Base-by-base conservation (phyloP, 1,284 basidiomycete genomes). In the Naganishia cerealis region DNA sequence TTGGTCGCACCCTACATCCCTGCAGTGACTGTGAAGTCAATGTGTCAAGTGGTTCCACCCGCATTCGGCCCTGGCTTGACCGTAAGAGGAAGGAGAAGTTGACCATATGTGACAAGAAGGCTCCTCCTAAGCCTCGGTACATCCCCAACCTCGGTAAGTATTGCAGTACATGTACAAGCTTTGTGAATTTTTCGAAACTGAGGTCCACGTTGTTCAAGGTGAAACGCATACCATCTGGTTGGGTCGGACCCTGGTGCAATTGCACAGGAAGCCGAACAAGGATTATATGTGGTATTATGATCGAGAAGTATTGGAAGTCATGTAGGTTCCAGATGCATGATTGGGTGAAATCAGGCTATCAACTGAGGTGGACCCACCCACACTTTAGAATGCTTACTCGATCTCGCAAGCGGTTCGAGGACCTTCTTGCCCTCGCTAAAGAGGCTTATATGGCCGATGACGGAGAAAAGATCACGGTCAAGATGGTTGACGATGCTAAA, bases 341-440 rank as follows among this genome's bases (percentile, higher is more conserved):
- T 15, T 18, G 6, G 18, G 6, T 16, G 16, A 8, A 8, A n/a
- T 13, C 9, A 5, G n/a, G 24, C 1, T 21, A 13, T 16, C 26
- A 13, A 58, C 13, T 5, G 40, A 29, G 16, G 24, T 33, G 24
- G 26, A 3, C n/a, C 39, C 26, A 42, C 29, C 58, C 21, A 1
- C 36, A 21, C 38, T 39, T n/a, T 42, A 68, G 67, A 12, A 53
- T 65, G 38, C 50, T 58, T 36, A 52, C 36, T 16, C 33, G 24
- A 1, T 57, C 42, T 24, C 57, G 62, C 8, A 9, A 54, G 40
- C 55, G n/a, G 26, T 67, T 65, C 48, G 33, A 52, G 4, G 55
- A 59, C 0, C 55, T 70, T n/a, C 39, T 70, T 33, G 36, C 36
- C 3, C 54, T 40, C 8, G 66, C 61, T 21, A 71, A 67, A 33